These are phyloP conservation scores for Eucalyptus decipiens DNA, from an alignment of 345 rosid species.

Conservation along the genomic window DNA sequence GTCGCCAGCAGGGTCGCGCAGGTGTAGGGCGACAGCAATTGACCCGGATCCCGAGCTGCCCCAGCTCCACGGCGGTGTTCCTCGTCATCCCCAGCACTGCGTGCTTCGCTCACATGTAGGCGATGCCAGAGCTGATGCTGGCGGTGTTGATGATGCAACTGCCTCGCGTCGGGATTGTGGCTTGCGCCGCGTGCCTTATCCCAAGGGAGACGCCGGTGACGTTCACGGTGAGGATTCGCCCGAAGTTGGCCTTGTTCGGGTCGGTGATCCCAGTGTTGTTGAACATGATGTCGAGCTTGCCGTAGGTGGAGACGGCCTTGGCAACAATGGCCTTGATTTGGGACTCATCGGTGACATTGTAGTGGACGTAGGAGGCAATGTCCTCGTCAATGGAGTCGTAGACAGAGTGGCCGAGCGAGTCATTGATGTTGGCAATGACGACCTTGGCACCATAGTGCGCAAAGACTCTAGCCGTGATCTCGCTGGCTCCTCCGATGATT, in stretches of 20 bases:
- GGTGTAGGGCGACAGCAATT: constrained; percentile 35
- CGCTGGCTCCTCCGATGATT: constrained; percentile 15
- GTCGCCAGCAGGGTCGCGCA: constrained; percentile 23
- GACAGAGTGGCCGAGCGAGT: constrained; percentile 5
- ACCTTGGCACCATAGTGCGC: constrained; percentile 11
- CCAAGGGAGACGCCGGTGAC: constrained; percentile 30
- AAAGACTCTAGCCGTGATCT: constrained; percentile 2
- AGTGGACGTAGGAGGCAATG: constrained; percentile 4
- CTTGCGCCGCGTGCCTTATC: constrained; percentile 24
- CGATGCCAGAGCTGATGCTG: constrained; percentile 8
- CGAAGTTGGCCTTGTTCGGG: constrained; percentile 9
- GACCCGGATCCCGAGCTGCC: constrained; percentile 33
- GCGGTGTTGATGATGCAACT: constrained; percentile 21
- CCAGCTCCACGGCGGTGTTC: constrained; percentile 30
- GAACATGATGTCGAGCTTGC: constrained; percentile 30
- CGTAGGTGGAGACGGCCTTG: constrained; percentile 6
- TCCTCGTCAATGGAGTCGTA: not conserved
- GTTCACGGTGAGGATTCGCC: constrained; percentile 14
- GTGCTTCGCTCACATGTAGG: constrained; percentile 27
- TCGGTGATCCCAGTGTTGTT: constrained; percentile 27
- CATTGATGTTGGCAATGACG: constrained; percentile 8
- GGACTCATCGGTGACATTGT: constrained; percentile 19
- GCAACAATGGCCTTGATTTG: constrained; percentile 8
- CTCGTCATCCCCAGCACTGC: constrained; percentile 30
- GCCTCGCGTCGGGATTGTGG: constrained; percentile 12